Base-by-base conservation (phyloP, 2,329 filamentous ascomycete species). In the Dactylonectria macrodidyma region DNA sequence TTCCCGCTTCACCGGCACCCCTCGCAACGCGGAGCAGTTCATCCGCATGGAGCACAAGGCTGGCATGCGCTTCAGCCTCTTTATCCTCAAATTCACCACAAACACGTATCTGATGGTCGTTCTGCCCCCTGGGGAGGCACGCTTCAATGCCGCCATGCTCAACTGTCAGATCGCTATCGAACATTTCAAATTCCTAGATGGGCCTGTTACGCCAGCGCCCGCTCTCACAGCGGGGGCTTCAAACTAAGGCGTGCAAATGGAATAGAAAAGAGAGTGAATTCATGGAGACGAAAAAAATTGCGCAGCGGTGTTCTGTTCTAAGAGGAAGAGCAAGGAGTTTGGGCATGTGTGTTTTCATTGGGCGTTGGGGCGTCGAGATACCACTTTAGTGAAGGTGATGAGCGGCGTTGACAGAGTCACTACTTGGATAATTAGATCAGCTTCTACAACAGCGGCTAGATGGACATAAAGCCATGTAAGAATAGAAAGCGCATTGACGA, bases 81-180 rank as follows among this genome's bases (percentile, higher is more conserved):
- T 98, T 79, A 94, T 98, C 71, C 93, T 95, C 71, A 94, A 97
- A 73, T 95, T 99, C 73, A 99, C 96, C 2, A 97, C 96, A 60
- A 99, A 99, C 81, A 99, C 96, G 2, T 98, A 98, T 78, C 91
- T 99, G 67, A 94, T 97, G 77, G 94, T 97, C 9, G 92, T 97
- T 41, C 89, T 98, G 72, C 95, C 96, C 0, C 95, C 95, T 0
- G 95, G 95, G 26, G 95, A 98, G 81, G 93, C 94, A 22, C 89
- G 93, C 6, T 97, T 97, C 84, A 98, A 98, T 76, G 91, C 93
- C 60, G 95, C 95, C 12, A 90, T 96, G 80, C 86, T 97, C 72
- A 98, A 98, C 78, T 96, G 95, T 72, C 91, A 94, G 81, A 92
- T 97, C 66, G 95, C 95, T 0, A 88, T 94, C 52, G 91, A 93